Conservation (phyloP, 306 rosid genomes). For the Prunus salicina region DNA sequence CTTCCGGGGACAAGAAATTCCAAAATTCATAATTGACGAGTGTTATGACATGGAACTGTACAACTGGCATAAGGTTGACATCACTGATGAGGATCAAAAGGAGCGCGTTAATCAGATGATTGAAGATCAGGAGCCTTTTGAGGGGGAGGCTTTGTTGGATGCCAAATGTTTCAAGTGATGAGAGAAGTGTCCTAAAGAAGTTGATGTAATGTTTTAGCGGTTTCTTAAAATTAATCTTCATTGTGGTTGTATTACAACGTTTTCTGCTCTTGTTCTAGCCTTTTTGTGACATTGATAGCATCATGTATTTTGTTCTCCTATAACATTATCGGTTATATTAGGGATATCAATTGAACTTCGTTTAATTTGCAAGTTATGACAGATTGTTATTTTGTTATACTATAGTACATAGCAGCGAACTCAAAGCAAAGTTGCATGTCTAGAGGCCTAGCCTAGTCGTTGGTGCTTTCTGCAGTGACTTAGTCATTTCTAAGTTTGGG, state of each 20-base stretch:
- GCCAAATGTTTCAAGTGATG: conserved; percentile 83
- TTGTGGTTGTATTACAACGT: background rate
- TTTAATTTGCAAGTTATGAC: no score
- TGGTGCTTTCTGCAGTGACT: no score
- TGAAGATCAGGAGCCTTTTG: conserved; percentile 80
- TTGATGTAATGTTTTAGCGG: background rate
- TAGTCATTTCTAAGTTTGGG: no score
- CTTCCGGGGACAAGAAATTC: conserved; percentile 75
- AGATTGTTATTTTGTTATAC: no score
- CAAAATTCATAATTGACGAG: conserved; percentile 63
- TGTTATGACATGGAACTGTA: conserved; percentile 89
- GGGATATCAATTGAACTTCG: background rate
- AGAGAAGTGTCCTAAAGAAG: background rate
- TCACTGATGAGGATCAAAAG: conserved; percentile 60
- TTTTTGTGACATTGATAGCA: background rate
- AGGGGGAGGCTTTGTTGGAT: conserved; percentile 74
- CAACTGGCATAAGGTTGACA: conserved; percentile 72
- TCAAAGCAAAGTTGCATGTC: no score
- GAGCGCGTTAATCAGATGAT: conserved; percentile 79
- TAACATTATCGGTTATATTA: background rate
- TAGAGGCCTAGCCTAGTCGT: no score
- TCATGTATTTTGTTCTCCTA: conserved; percentile 1
- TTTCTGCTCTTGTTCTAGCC: background rate
- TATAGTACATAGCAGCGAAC: no score
- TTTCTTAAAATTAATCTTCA: background rate